Evolutionary conservation across 2,329 filamentous ascomycete genomes (phyloP).

Genomic region (Phyllachora maydis): DNA sequence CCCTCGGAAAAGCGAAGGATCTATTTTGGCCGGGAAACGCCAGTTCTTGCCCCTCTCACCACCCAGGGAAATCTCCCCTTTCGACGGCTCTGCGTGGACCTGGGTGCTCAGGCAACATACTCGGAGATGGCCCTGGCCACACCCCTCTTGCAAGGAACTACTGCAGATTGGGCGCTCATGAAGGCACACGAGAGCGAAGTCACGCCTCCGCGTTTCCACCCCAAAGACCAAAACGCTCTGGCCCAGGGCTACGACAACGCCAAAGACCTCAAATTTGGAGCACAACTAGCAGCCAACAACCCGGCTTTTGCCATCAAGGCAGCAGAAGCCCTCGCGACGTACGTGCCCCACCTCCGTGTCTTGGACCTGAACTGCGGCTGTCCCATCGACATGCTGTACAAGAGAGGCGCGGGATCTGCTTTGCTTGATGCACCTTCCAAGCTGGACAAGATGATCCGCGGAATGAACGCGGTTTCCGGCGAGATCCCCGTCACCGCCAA

Average conservation of each 20-base stretch:
- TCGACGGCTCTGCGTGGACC: constrained; percentile 68
- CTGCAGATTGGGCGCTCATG: constrained; percentile 85
- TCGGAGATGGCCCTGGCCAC: constrained; percentile 95
- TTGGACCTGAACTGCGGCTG: constrained; percentile 96
- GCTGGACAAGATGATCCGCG: constrained; percentile 81
- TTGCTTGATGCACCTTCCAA: constrained; percentile 77
- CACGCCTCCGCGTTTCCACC: constrained; percentile 44
- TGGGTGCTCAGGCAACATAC: constrained; percentile 86
- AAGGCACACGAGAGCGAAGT: constrained; percentile 79
- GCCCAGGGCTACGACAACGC: constrained; percentile 64
- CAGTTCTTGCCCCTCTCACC: constrained; percentile 80
- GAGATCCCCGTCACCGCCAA: constrained; percentile 88
- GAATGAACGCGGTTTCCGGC: constrained; percentile 86
- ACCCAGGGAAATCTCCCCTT: constrained; percentile 95
- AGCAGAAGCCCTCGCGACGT: constrained; percentile 56
- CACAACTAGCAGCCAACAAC: constrained; percentile 81
- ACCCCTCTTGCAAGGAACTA: constrained; percentile 74
- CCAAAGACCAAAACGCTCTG: constrained; percentile 24
- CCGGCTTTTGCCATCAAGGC: constrained; percentile 81
- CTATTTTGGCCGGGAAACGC: constrained; percentile 89
- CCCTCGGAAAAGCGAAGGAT: constrained; percentile 85
- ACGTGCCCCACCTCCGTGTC: constrained; percentile 67
- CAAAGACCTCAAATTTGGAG: constrained; percentile 73
- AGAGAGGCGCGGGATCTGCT: constrained; percentile 73
- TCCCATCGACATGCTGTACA: constrained; percentile 85